These are phyloP conservation scores for Candida yuanshanica DNA, from an alignment of 805 yeast genomes.

Conservation along the genomic window DNA sequence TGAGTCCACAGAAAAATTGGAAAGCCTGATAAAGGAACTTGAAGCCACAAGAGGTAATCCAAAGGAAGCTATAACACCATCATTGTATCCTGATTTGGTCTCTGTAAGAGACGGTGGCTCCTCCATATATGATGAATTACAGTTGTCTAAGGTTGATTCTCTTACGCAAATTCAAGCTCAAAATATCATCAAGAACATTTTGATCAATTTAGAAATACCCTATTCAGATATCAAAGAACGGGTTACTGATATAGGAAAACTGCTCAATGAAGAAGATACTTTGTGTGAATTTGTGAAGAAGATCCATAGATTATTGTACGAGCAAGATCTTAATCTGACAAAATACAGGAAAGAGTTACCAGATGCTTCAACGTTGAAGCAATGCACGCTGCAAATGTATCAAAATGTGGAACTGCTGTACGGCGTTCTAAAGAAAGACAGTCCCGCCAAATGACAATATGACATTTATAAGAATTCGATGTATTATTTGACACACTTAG, in stretches of 20 bases:
- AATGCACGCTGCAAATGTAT: constrained; percentile 26
- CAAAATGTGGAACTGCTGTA: constrained; percentile 20
- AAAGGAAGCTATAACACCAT: constrained; percentile 19
- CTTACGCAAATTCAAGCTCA: constrained; percentile 27
- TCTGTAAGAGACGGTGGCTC: constrained; percentile 9
- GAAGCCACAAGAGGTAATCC: constrained; percentile 19
- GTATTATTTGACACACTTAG: background rate
- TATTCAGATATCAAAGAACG: constrained; percentile 21
- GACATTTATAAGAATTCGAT: background rate
- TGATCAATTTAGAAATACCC: constrained; percentile 28
- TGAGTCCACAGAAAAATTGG: background rate
- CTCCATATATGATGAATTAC: constrained; percentile 15
- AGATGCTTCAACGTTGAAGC: constrained; percentile 19
- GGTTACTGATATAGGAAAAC: constrained; percentile 23
- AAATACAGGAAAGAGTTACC: constrained; percentile 19
- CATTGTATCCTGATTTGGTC: constrained; percentile 23
- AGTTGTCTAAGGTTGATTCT: constrained; percentile 25
- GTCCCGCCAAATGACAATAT: background rate
- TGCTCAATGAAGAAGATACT: constrained; percentile 24
- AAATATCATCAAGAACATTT: constrained; percentile 29
- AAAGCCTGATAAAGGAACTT: constrained; percentile 1
- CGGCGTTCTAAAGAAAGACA: constrained; percentile 5
- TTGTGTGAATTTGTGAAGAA: constrained; percentile 28
- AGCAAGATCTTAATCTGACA: constrained; percentile 23
- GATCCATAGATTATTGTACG: constrained; percentile 26